Evolutionary conservation across 495 filamentous ascomycete genomes (phyloP).

Genomic region (Penicillium verhagenii): DNA sequence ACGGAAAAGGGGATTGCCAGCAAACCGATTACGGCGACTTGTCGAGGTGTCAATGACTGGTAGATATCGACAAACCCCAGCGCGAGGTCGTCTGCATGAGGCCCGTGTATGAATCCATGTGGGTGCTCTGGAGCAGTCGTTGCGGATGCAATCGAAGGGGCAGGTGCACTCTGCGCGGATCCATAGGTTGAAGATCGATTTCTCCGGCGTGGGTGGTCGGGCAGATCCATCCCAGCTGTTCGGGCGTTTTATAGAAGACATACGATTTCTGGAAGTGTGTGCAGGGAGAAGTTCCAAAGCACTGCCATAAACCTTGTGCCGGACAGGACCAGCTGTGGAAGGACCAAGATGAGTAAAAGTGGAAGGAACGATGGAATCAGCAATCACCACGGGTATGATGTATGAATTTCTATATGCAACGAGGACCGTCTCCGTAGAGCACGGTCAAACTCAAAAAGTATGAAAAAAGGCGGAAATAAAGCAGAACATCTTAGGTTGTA

Average conservation of each 20-base stretch:
- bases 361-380: constrained; percentile 13
- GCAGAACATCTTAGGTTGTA: constrained; percentile 12
- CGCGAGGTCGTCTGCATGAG: neutral
- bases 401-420: constrained; percentile 33
- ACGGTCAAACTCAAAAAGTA: constrained; percentile 15
- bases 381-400: constrained; percentile 7
- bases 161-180: neutral
- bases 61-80: constrained; percentile 42
- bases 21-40: constrained; percentile 69
- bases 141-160: neutral
- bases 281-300: too few relatives aligned
- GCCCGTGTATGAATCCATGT: neutral
- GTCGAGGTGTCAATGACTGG: constrained; percentile 61
- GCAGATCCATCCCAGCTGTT: constrained; percentile 3
- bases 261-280: neutral
- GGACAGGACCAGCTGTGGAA: neutral
- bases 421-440: constrained; percentile 18
- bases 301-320: too few relatives aligned
- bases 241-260: neutral
- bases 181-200: constrained; percentile 6
- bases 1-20: neutral
- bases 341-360: neutral
- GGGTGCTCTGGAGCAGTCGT: constrained; percentile 1
- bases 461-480: constrained; percentile 18
- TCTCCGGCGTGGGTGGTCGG: constrained; percentile 8